Base-by-base conservation (phyloP, 2,329 filamentous ascomycete species). In the Phyllachora maydis region DNA sequence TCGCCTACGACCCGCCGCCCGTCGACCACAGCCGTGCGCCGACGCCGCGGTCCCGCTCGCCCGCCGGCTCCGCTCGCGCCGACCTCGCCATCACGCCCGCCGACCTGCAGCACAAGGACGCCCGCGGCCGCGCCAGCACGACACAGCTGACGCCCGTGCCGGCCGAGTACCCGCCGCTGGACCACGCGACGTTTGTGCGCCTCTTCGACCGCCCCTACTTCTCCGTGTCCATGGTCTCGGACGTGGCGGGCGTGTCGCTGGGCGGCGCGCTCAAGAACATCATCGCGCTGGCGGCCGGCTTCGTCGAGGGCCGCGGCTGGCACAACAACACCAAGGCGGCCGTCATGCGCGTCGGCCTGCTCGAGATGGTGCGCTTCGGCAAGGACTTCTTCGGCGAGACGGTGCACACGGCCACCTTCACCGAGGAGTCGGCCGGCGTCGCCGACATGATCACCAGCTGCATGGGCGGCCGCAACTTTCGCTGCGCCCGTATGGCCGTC, bases 271-370 rank as follows among this genome's bases (percentile, higher is more conserved):
- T 98, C 36, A 98, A 98, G 61, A 98, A 98, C 56, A 74, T 98
- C 33, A 79, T 98, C 26, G 88, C 88, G 4, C 56, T 98, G 11
- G 85, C 82, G 4, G 83, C 88, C 16, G 88, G 88, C 28, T 98
- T 91, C 47, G 82, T 95, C 21, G 81, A 92, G 34, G 88, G 88
- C 17, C 67, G 85, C 30, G 85, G 85, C 34, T 98, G 88, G 85
- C 88, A 88, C 40, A 83, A 95, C 56, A 98, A 95, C 37, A 85
- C 85, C 34, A 95, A 98, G 56, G 82, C 88, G n/a, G 88, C 88
- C 21, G 73, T 98, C 30, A 95, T 98, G 81, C 77, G 88, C 19
- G 75, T 95, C 11, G 88, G 88, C 6, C 66, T 98, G 21, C 62
- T 93, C 37, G 88, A 98, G 52, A 92, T 93, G 74, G 81, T 95